Conservation (phyloP, 2,329 filamentous ascomycete genomes). For the Aspergillus niger region DNA sequence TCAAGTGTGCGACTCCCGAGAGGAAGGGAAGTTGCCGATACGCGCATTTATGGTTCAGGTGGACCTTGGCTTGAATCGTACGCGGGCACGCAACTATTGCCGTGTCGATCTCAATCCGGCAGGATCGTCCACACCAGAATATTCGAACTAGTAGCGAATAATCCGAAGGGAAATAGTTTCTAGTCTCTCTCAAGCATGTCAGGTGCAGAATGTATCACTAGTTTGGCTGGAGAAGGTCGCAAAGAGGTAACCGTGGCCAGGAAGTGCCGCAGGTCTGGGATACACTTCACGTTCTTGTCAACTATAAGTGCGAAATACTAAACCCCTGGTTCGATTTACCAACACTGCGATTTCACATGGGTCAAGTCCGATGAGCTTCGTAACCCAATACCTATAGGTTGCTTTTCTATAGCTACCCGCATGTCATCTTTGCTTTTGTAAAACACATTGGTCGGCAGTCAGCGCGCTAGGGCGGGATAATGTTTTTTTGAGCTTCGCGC, state of each 20-base stretch:
- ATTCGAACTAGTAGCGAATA: not conserved
- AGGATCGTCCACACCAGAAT: not conserved
- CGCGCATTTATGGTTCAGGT: slow-evolving; percentile 5
- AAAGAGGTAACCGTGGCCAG: not conserved
- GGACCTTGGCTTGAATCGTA: slow-evolving; percentile 5
- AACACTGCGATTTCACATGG: not conserved
- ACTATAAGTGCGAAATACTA: too few relatives aligned
- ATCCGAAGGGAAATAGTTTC: not conserved
- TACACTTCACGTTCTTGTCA: not conserved
- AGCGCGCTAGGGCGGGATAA: not conserved
- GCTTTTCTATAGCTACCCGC: not conserved
- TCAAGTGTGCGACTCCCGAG: slow-evolving; percentile 3
- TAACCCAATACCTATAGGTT: not conserved
- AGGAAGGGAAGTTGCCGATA: slow-evolving; percentile 4
- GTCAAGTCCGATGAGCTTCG: not conserved
- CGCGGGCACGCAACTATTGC: not conserved
- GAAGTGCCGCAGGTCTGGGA: not conserved
- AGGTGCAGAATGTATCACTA: not conserved
- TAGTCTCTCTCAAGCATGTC: not conserved
- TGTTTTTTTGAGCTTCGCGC: not conserved
- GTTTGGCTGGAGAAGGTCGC: not conserved
- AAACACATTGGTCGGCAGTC: not conserved
- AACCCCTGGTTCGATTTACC: not conserved
- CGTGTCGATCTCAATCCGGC: not conserved
- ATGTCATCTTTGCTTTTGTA: not conserved